A percentile compares a stretch with the other conserved stretches of the same genome.
phyloP scores from a whole-genome alignment of 768 basidiomycete genomes.

The Leccinum boreale region DNA sequence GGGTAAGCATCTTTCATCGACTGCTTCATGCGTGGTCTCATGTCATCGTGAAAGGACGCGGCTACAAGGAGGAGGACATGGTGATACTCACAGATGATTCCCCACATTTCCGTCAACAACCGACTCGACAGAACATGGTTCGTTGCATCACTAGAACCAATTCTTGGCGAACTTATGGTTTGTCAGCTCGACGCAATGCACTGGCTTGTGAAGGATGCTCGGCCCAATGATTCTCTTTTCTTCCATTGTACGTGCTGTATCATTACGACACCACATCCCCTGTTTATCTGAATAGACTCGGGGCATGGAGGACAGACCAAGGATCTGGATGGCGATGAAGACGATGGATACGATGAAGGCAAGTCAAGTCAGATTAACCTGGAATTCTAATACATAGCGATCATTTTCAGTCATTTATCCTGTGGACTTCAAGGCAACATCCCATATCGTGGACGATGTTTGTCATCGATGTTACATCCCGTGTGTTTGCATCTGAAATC shows the following conservation, averaged over 20 bases:
- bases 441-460: conserved; percentile 90
- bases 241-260: conserved; percentile 67
- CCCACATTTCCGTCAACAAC: conserved; percentile 54
- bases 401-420: conserved; percentile 75
- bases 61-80: conserved; percentile 77
- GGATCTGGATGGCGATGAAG: conserved; percentile 81
- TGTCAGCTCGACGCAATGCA: conserved; percentile 38
- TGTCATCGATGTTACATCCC: conserved; percentile 22
- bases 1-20: conserved; percentile 39
- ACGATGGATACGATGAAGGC: conserved; percentile 81
- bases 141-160: conserved; percentile 18
- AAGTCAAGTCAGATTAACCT: conserved; percentile 10
- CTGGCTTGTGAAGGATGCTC: conserved; percentile 28
- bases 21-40: not conserved
- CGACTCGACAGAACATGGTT: conserved; percentile 82
- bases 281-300: conserved; percentile 51
- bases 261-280: not conserved
- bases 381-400: not conserved
- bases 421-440: conserved; percentile 58
- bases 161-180: not conserved
- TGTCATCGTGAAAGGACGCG: conserved; percentile 26
- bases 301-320: conserved; percentile 93
- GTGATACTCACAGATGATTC: conserved; percentile 83
- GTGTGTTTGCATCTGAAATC: conserved; percentile 1
- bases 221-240: conserved; percentile 82